These are phyloP conservation scores for Fusarium zealandicum DNA, from an alignment of 2,329 filamentous ascomycete species.

Conservation along the genomic window DNA sequence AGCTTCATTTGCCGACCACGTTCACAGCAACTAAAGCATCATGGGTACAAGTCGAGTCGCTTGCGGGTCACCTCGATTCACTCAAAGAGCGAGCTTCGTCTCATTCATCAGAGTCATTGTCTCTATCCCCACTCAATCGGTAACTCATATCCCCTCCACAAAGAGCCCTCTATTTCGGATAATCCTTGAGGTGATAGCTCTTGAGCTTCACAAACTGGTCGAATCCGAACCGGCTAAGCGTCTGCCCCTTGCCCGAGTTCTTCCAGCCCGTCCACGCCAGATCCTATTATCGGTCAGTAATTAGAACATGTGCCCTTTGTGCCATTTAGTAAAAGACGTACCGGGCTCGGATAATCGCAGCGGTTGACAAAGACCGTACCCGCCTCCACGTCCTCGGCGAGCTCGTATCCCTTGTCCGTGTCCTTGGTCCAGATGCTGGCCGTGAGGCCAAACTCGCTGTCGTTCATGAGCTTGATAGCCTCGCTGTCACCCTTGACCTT, in stretches of 20 bases:
- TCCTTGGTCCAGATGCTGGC: conserved; percentile 99
- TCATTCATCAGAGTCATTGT: conserved; percentile 28
- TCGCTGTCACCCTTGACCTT: conserved; percentile 83
- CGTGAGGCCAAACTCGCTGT: conserved; percentile 91
- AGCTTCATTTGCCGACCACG: conserved; percentile 5
- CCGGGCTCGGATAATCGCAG: conserved; percentile 89
- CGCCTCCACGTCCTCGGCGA: conserved; percentile 84
- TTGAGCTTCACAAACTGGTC: conserved; percentile 97
- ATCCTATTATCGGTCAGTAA: conserved; percentile 62
- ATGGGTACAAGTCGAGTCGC: neutral
- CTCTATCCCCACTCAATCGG: conserved; percentile 10
- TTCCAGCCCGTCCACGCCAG: conserved; percentile 99
- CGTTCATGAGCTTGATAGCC: conserved; percentile 87
- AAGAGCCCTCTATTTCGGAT: conserved; percentile 60
- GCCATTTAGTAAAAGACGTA: conserved; percentile 54
- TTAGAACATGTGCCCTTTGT: conserved; percentile 10
- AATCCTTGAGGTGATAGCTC: conserved; percentile 92
- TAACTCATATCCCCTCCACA: neutral
- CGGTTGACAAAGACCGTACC: conserved; percentile 97
- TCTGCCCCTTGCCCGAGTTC: conserved; percentile 91
- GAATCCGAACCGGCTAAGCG: conserved; percentile 87
- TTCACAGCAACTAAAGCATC: neutral
- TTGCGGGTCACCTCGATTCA: conserved; percentile 22
- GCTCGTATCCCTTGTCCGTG: conserved; percentile 72
- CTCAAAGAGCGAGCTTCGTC: conserved; percentile 6